Conservation (phyloP, 805 yeast species). For the Metschnikowia cerradonensis region DNA sequence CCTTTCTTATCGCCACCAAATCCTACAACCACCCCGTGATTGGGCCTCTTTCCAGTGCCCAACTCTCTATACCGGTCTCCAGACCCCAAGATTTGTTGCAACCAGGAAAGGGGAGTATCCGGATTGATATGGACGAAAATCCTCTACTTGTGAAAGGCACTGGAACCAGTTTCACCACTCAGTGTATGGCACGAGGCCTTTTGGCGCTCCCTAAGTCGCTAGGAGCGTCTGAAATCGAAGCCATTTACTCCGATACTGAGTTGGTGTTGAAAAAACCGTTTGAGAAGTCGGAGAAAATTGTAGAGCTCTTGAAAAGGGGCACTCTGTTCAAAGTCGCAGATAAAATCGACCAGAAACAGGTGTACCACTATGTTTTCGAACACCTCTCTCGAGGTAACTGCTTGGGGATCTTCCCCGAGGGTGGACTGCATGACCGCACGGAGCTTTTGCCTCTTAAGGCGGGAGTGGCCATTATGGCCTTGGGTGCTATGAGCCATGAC, state of each 20-base stretch:
- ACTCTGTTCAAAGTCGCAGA: slow-evolving; percentile 67
- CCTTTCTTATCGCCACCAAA: slow-evolving; percentile 81
- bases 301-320: slow-evolving; percentile 45
- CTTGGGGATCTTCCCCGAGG: slow-evolving; percentile 94
- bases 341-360: slow-evolving; percentile 80
- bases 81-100: slow-evolving; percentile 85
- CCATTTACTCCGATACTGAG: slow-evolving; percentile 69
- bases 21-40: slow-evolving; percentile 64
- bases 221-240: slow-evolving; percentile 70
- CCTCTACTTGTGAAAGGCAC: slow-evolving; percentile 56
- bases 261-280: slow-evolving; percentile 68
- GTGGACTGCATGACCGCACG: slow-evolving; percentile 95
- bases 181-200: slow-evolving; percentile 62
- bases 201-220: slow-evolving; percentile 72
- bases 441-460: slow-evolving; percentile 90
- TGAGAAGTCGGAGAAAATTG: slow-evolving; percentile 44
- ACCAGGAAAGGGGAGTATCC: slow-evolving; percentile 64
- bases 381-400: slow-evolving; percentile 79
- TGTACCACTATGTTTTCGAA: slow-evolving; percentile 78
- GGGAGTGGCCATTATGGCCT: slow-evolving; percentile 97
- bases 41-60: slow-evolving; percentile 71
- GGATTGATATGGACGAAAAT: slow-evolving; percentile 48
- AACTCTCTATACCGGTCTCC: slow-evolving; percentile 83
- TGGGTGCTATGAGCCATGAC: slow-evolving; percentile 82
- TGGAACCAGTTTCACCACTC: slow-evolving; percentile 61